A percentile compares a stretch with the other conserved stretches of the same genome.
Conservation (phyloP, 2,329 filamentous ascomycete genomes). For the Pezicula carpinea region DNA sequence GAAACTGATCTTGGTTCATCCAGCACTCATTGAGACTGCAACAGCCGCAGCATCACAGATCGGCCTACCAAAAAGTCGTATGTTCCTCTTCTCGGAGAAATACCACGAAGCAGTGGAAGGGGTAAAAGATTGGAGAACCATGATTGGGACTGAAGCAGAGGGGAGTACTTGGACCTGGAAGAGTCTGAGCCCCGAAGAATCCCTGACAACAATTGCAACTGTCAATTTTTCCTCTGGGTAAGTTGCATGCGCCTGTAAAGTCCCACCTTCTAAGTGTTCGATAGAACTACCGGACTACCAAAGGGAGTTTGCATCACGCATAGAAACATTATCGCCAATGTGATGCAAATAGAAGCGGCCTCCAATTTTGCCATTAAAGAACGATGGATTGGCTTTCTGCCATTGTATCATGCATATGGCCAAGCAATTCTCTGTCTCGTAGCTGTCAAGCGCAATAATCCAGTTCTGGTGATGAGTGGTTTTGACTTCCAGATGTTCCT, state of each 20-base stretch:
- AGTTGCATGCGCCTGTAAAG: neutral
- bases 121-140: constrained; percentile 57
- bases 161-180: constrained; percentile 59
- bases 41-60: constrained; percentile 56
- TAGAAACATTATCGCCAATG: constrained; percentile 69
- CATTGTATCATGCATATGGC: constrained; percentile 67
- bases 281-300: constrained; percentile 70
- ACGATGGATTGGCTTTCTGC: constrained; percentile 61
- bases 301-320: constrained; percentile 81
- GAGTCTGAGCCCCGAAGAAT: constrained; percentile 44
- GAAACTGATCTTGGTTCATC: constrained; percentile 57
- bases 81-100: constrained; percentile 62
- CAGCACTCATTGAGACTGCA: constrained; percentile 54
- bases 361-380: neutral
- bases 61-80: constrained; percentile 44
- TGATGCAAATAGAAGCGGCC: constrained; percentile 32
- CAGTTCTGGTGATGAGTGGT: constrained; percentile 70
- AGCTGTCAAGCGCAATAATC: constrained; percentile 47
- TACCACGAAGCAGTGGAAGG: constrained; percentile 38
- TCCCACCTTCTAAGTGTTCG: neutral
- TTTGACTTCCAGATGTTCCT: constrained; percentile 73
- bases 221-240: constrained; percentile 31
- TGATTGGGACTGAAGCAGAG: constrained; percentile 46
- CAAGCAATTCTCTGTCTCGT: constrained; percentile 65
- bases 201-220: constrained; percentile 22